Evolutionary conservation across 2,329 filamentous ascomycete genomes (phyloP).

Genomic region (Aureobasidium pullulans): DNA sequence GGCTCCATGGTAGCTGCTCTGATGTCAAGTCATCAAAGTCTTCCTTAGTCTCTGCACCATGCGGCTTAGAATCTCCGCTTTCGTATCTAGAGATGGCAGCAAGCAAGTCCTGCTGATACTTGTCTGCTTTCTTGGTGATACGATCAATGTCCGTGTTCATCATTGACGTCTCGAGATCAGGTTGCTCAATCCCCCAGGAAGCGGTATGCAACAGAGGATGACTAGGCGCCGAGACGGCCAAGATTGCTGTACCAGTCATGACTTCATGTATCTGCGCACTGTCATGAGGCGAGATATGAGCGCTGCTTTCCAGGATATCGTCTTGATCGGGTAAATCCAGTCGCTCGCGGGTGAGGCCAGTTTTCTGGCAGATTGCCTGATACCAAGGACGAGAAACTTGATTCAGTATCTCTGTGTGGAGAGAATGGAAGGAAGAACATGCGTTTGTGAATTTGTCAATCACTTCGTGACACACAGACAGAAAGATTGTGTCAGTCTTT

Average conservation of each 20-base stretch:
- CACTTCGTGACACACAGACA: slow-evolving; percentile 30
- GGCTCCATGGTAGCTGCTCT: slow-evolving; percentile 35
- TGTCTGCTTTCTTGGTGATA: slow-evolving; percentile 8
- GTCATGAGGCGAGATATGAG: not conserved
- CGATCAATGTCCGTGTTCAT: not conserved
- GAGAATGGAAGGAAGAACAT: slow-evolving; percentile 33
- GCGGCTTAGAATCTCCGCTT: not conserved
- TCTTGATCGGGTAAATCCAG: slow-evolving; percentile 50
- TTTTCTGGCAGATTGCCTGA: slow-evolving; percentile 63
- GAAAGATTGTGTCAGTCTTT: slow-evolving; percentile 31
- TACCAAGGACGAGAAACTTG: slow-evolving; percentile 60
- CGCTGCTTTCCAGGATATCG: slow-evolving; percentile 27
- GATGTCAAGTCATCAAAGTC: not conserved
- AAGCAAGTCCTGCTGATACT: slow-evolving; percentile 15
- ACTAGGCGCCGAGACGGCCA: not conserved
- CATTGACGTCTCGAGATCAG: not conserved
- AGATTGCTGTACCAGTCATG: not conserved
- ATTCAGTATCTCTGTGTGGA: slow-evolving; percentile 51
- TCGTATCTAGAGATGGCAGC: slow-evolving; percentile 1
- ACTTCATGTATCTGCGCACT: slow-evolving; percentile 2
- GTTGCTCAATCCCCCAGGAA: not conserved
- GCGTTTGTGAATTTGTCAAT: slow-evolving; percentile 49
- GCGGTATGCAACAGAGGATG: slow-evolving; percentile 9
- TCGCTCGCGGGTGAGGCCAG: slow-evolving; percentile 50
- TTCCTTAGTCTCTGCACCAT: not conserved